Conservation (phyloP, 495 filamentous ascomycete genomes). For the Aspergillus heteromorphus region DNA sequence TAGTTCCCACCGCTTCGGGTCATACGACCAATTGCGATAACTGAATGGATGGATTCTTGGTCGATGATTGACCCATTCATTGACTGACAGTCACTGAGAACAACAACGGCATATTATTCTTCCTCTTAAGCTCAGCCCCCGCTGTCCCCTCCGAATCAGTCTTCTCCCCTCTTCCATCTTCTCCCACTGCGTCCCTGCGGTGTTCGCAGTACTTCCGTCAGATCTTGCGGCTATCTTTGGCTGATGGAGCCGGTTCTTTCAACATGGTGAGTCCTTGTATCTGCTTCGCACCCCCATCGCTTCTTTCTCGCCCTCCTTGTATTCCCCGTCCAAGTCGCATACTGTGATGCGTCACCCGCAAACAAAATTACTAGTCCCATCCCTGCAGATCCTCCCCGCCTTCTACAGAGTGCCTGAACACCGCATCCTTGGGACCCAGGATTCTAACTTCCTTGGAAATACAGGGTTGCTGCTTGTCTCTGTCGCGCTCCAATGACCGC, state of each 20-base stretch:
- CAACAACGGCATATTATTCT: neutral
- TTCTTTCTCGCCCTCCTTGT: neutral
- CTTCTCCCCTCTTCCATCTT: neutral
- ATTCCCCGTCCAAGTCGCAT: neutral
- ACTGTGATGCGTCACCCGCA: neutral
- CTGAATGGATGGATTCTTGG: neutral
- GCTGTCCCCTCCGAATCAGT: neutral
- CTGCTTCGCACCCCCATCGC: neutral
- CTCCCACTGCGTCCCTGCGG: neutral
- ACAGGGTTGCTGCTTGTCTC: constrained; percentile 40
- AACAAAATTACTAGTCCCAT: neutral
- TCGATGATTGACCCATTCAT: neutral
- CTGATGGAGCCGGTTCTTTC: constrained; percentile 12
- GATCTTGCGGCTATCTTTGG: neutral
- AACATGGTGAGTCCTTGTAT: constrained; percentile 9
- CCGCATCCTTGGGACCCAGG: neutral
- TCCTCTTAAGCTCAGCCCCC: neutral
- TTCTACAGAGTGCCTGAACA: neutral
- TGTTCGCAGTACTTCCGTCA: neutral
- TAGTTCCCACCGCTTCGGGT: neutral
- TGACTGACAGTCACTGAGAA: neutral
- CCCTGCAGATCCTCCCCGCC: neutral
- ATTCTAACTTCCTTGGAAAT: neutral
- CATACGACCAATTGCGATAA: neutral
- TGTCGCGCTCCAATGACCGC: constrained; percentile 30